Evolutionary conservation across 148 eudicot genomes (phyloP).

Genomic region (Rhododendron williamsianum): DNA sequence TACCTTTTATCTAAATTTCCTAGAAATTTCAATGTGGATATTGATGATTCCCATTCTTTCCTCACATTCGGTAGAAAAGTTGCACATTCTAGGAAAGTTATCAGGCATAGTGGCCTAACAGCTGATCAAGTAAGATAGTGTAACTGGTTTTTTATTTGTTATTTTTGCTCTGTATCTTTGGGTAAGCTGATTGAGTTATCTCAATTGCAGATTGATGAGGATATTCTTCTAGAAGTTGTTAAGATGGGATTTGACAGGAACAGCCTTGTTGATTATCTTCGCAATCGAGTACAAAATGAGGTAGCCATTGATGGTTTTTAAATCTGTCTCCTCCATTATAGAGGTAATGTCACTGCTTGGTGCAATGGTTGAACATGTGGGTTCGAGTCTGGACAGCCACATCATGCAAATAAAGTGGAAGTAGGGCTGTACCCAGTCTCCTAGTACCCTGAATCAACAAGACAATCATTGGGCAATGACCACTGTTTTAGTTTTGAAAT

Average conservation of each 20-base stretch:
- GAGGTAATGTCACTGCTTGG: not conserved
- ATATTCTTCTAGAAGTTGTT: constrained; percentile 46
- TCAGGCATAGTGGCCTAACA: not conserved
- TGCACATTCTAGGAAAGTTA: not conserved
- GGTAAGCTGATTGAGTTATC: not conserved
- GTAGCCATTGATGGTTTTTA: constrained; percentile 11
- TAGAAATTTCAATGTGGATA: not conserved
- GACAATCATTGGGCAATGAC: not conserved
- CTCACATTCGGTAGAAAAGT: not conserved
- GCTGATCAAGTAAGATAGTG: not conserved
- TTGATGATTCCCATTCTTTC: not conserved
- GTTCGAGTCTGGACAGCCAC: not conserved
- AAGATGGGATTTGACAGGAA: constrained; percentile 53
- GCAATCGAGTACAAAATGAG: constrained; percentile 32
- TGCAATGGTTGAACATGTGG: not conserved
- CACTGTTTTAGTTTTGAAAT: not conserved
- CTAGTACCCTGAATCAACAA: not conserved
- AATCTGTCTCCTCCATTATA: not conserved
- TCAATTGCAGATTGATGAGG: constrained; percentile 47
- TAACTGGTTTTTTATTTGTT: not conserved
- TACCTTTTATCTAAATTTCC: not conserved
- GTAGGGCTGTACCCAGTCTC: not conserved
- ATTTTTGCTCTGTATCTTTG: not conserved
- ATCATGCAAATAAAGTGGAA: constrained; percentile 6
- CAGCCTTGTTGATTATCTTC: constrained; percentile 45